Conservation (phyloP, 306 rosid genomes). For the Cucurbita argyrosperma region DNA sequence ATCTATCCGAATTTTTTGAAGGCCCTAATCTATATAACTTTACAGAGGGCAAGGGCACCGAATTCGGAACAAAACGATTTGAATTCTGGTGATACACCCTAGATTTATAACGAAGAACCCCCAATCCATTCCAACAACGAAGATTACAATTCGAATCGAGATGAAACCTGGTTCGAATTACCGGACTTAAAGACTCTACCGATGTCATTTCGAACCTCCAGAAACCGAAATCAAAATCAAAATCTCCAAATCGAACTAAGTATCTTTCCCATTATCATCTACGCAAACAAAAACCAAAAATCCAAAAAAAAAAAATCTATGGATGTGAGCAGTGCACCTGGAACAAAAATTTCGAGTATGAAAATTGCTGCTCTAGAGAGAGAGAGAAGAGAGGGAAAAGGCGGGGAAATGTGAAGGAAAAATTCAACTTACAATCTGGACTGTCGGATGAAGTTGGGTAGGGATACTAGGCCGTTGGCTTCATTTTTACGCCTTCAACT, state of each 20-base stretch:
- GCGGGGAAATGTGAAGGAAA: conserved; percentile 1
- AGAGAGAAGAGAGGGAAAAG: conserved; percentile 3
- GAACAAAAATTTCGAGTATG: background rate
- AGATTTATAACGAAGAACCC: conserved; percentile 26
- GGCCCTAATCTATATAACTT: conserved; percentile 15
- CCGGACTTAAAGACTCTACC: conserved; percentile 43
- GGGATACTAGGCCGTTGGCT: conserved; percentile 25
- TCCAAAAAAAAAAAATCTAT: background rate
- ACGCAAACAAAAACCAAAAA: background rate
- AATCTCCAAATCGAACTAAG: background rate
- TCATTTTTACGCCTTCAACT: background rate
- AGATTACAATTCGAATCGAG: conserved; percentile 30
- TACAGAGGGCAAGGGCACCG: conserved; percentile 17
- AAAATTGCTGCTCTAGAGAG: background rate
- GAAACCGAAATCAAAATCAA: conserved; percentile 10
- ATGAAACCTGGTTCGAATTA: conserved; percentile 27
- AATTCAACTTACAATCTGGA: conserved; percentile 4
- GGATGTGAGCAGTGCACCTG: conserved; percentile 5
- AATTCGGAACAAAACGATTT: conserved; percentile 22
- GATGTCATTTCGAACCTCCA: conserved; percentile 38
- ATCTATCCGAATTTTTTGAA: conserved; percentile 22
- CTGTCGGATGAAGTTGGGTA: conserved; percentile 39
- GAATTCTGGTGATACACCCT: conserved; percentile 25
- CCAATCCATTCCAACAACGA: conserved; percentile 22
- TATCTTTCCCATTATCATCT: background rate